Evolutionary conservation across 352 stramenopile genomes (phyloP), one percentile per base, ranked within the genome.

Genomic region (Phytopythium mirpurense): DNA sequence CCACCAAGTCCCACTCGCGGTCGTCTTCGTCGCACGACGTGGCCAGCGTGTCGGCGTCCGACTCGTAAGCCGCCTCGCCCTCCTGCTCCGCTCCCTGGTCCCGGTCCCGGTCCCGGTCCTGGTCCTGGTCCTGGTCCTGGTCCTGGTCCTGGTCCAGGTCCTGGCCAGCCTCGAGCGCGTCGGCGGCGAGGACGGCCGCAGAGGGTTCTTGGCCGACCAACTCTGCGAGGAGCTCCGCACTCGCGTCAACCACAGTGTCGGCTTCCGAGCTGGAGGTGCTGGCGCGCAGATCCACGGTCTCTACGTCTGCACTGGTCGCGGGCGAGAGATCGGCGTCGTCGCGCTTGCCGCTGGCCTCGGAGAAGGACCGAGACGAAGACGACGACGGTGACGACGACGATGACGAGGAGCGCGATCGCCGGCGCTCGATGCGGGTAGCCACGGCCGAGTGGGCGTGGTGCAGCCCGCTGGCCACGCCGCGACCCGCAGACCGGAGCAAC

Each of bases 1-100:
- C 40, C 6, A 81, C 63, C n/a, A 88, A 43, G 38, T 81, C 67
- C 76, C 72, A 88, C 10, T 82, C 71, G 10, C 49, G 63, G 26
- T 77, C 72, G 1, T 77, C 67, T 19, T 84, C 73, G 42, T 87
- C 78, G 23, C 73, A 87, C 32, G 72, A 64, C 4, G 71, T 71
- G 9, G 36, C 65, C 4, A 59, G 56, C 1, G 71, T 90, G 34
- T 90, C 80, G 0, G 78, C 65, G 53, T 90, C 80, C 10, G 80
- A 90, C 45, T 74, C 74, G 35, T 79, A 77, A 1, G 40, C 54
- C 29, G 38, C 54, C 5, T 54, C 50, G 7, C 51, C 43, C 31
- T 38, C 54, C 5, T 51, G 50, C 12, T 54, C 43, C 24, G 60
- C 40, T 0, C 42, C 29, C 29, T 32, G 29, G 29, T n/a, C n/a